Base-by-base conservation (phyloP, 2,329 filamentous ascomycete genomes). In the Byssothecium circinans region DNA sequence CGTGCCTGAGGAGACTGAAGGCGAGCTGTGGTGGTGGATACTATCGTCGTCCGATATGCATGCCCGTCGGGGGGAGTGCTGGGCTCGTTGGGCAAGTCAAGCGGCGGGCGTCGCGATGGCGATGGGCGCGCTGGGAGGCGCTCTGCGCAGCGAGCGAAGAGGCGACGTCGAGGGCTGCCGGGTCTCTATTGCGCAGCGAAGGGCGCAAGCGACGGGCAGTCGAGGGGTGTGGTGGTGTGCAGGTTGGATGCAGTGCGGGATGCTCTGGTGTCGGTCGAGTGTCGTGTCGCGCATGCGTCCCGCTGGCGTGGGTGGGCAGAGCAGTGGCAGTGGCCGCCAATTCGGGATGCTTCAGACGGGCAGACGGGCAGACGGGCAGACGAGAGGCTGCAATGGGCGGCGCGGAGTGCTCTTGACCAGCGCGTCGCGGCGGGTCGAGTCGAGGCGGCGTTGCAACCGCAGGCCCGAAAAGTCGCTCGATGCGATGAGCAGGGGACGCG, bases 231-330 rank as follows among this genome's bases (percentile, higher is more conserved):
- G 52, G 40, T 49, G 54, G 56, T 50, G 41, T 53, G 52, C 32
- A 47, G 51, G 49, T 51, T 52, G 54, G 60, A 60, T 57, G 62
- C 61, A 56, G 60, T 50, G 56, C 54, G 20, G 45, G 49, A 53
- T 53, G 54, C 52, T 47, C 44, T 50, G 50, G 36, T 14, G 23
- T 38, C 36, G 34, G 23, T 10, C 5, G 6, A 10, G 23, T 18
- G 17, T 8, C 10, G 34, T 60, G 56, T 67, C 63, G 67, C 65
- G 67, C 67, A 69, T 68, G 55, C 59, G 65, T 61, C 58, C 56
- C 59, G 58, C 55, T 54, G 60, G 58, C 53, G 22, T 29, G 33
- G 38, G n/a, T n/a, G 20, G 12, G 29, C 14, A 32, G 37, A 29
- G 44, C 33, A 7, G 57, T 57, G 53, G 50, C 52, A n/a, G n/a